Base-by-base conservation (phyloP, 495 filamentous ascomycete genomes). In the Annulohypoxylon bovei region DNA sequence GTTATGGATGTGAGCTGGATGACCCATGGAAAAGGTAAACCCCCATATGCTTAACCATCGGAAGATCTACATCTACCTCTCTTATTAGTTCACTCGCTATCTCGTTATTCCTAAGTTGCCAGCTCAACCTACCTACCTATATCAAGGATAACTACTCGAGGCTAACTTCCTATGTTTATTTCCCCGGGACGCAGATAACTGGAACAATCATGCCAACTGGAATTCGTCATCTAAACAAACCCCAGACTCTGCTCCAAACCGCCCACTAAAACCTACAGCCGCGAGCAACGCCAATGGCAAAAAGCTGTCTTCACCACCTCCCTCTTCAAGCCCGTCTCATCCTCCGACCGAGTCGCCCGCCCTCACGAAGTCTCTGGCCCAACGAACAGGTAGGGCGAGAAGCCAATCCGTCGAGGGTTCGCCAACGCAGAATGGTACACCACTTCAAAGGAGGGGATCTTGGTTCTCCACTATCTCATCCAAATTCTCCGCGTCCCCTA, bases 391-490 rank as follows among this genome's bases (percentile, higher is more conserved):
- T 30, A 73, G 70, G 46, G 16, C 61, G 20, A 73, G 75, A 46
- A 75, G 64, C 39, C 58, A 66, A 50, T 75, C 75, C 8, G 58
- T 35, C 30, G 75, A 75, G 6, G 55, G 53, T 16, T 60, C 65
- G 33, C 23, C 64, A 3, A 28, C 62, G 6, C 67, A 58, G 18
- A 73, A 70, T 68, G 57, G 56, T 18, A 72, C 70, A 25, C 73
- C 83, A 1, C 75, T 81, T 0, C 81, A 84, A 56, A 83, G 93
- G 60, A 84, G 90, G 62, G 90, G 88, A 40, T 97, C 94, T 20
- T 99, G 95, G 95, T 91, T 99, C 63, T 93, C 92, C 30, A 96
- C 87, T 67, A 85, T 98, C 56, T 97, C 93, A 68, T 96, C 93
- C 63, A 98, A 95, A 75, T 97, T 99, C 80, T 93, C 92, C 6